These are phyloP conservation scores for Arabis alpina DNA, from an alignment of 345 rosid genomes.

Conservation along the genomic window DNA sequence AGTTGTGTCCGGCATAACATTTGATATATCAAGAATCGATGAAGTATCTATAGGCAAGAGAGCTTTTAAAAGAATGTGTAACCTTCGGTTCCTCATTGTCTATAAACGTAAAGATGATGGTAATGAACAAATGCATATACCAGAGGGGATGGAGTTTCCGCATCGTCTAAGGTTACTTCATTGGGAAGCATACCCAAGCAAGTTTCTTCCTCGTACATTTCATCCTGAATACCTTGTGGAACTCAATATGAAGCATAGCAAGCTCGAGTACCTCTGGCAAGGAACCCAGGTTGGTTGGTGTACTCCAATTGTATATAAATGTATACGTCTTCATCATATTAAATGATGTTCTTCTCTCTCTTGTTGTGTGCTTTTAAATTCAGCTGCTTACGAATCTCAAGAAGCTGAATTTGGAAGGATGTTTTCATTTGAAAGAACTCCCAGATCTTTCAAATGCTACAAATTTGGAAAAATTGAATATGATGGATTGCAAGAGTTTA, in stretches of 20 bases:
- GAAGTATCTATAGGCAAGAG: neutral
- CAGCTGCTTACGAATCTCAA: constrained; percentile 30
- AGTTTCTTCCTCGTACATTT: constrained; percentile 31
- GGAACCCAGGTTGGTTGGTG: too few species aligned
- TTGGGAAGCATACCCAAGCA: constrained; percentile 34
- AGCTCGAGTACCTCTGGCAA: neutral
- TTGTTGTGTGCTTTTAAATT: neutral
- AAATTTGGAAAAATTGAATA: neutral
- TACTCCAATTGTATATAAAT: too few species aligned
- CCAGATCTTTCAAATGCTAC: constrained; percentile 34
- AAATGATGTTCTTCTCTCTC: neutral
- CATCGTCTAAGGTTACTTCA: constrained; percentile 20
- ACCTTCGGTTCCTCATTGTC: constrained; percentile 36
- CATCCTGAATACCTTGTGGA: constrained; percentile 21
- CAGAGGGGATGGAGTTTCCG: constrained; percentile 25
- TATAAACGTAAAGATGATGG: constrained; percentile 9
- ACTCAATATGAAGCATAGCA: neutral
- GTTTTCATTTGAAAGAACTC: neutral
- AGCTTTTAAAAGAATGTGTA: constrained; percentile 32
- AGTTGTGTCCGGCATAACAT: constrained; percentile 26
- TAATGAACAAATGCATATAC: neutral
- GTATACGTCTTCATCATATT: neutral
- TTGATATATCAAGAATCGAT: constrained; percentile 5
- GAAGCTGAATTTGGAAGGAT: neutral
- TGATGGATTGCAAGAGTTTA: constrained; percentile 25